Conservation (phyloP, 1,284 basidiomycete species). For the Trichosporon ovoides region DNA sequence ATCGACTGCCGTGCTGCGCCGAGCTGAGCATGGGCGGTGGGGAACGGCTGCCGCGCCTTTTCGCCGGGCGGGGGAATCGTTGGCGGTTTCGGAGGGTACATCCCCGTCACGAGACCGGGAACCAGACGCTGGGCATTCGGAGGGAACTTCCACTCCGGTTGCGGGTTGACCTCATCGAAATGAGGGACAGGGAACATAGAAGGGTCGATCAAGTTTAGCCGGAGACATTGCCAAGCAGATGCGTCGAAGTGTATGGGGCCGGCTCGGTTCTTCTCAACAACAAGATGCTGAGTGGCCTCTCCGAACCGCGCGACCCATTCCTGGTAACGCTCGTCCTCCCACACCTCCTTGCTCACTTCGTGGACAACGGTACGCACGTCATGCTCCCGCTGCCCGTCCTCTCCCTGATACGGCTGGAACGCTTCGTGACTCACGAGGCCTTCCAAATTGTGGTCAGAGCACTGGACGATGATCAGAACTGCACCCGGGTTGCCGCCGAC, state of each 20-base stretch:
- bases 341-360: conserved; percentile 60
- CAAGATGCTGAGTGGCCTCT: conserved; percentile 60
- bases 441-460: conserved; percentile 29
- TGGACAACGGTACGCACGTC: conserved; percentile 62
- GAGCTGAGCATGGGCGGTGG: conserved; percentile 22
- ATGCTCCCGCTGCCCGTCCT: conserved; percentile 16
- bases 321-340: conserved; percentile 64
- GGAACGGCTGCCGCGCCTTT: conserved; percentile 28
- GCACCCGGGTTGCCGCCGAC: conserved; percentile 41
- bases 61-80: conserved; percentile 19
- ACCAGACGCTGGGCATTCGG: conserved; percentile 50
- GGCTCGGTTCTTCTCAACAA: conserved; percentile 60
- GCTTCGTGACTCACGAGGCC: conserved; percentile 54
- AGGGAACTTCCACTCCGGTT: conserved; percentile 47
- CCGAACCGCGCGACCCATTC: conserved; percentile 66
- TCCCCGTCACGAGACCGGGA: conserved; percentile 26
- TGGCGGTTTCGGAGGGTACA: conserved; percentile 30
- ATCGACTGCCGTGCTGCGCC: conserved; percentile 19
- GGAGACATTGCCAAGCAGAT: conserved; percentile 65
- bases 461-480: conserved; percentile 37
- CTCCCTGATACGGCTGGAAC: conserved; percentile 49
- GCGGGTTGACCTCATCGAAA: background rate
- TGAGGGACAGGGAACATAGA: conserved; percentile 69
- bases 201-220: conserved; percentile 65
- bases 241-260: conserved; percentile 72